These are phyloP conservation scores for Baudoinia panamericana DNA, from an alignment of 495 filamentous ascomycete species.

Conservation along the genomic window DNA sequence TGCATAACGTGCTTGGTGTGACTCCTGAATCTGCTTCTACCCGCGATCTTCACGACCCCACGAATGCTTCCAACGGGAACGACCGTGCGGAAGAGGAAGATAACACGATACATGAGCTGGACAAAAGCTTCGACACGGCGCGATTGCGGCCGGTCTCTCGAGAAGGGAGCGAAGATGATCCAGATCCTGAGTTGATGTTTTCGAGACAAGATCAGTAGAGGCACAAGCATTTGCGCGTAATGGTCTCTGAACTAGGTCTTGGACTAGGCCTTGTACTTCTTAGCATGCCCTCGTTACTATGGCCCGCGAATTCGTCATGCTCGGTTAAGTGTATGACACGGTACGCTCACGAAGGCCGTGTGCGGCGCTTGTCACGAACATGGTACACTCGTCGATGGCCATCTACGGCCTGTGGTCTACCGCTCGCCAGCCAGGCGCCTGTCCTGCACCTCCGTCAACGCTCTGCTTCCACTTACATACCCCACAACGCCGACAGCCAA, in stretches of 20 bases:
- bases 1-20: constrained; percentile 39
- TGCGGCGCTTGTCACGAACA: no score
- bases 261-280: no score
- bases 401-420: no score
- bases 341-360: no score
- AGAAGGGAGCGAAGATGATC: constrained; percentile 25
- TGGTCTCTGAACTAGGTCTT: no score
- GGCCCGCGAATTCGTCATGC: no score
- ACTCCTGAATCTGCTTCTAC: background rate
- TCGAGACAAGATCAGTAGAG: constrained; percentile 33
- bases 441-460: constrained; percentile 82
- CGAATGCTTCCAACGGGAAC: background rate
- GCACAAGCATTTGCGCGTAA: no score
- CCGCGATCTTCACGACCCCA: constrained; percentile 2
- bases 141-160: constrained; percentile 9
- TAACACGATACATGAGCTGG: constrained; percentile 11
- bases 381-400: no score
- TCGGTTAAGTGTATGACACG: no score
- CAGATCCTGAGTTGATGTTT: constrained; percentile 34
- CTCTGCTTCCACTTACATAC: constrained; percentile 81
- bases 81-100: background rate
- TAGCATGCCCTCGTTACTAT: no score
- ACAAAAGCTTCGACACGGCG: constrained; percentile 17
- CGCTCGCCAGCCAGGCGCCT: constrained; percentile 69
- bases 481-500: constrained; percentile 52